These are phyloP conservation scores for Basipetospora chlamydospora DNA, from an alignment of 2,329 filamentous ascomycete genomes.

Conservation along the genomic window DNA sequence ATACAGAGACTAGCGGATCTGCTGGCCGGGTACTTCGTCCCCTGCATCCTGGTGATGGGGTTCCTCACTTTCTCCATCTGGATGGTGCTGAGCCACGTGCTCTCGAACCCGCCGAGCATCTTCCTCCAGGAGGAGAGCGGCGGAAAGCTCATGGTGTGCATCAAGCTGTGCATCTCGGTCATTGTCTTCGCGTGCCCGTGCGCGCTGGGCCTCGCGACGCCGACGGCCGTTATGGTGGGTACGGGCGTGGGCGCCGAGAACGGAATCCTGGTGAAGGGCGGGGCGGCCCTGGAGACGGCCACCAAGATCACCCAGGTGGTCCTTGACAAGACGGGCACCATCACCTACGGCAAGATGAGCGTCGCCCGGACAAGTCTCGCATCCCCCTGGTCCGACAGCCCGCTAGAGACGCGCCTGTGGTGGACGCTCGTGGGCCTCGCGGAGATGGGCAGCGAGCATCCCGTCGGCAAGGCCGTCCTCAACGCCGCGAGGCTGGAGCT, in stretches of 20 bases:
- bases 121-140: slow-evolving; percentile 70
- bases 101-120: slow-evolving; percentile 73
- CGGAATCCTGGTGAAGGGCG: slow-evolving; percentile 95
- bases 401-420: slow-evolving; percentile 64
- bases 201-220: slow-evolving; percentile 86
- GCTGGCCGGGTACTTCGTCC: slow-evolving; percentile 88
- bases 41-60: slow-evolving; percentile 72
- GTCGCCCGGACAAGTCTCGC: slow-evolving; percentile 60
- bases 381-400: slow-evolving; percentile 52
- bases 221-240: slow-evolving; percentile 96
- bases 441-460: slow-evolving; percentile 91
- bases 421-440: slow-evolving; percentile 94
- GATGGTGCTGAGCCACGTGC: slow-evolving; percentile 86
- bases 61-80: slow-evolving; percentile 74
- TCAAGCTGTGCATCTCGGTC: slow-evolving; percentile 95
- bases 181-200: slow-evolving; percentile 98
- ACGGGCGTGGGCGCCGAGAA: slow-evolving; percentile 94
- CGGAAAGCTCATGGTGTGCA: slow-evolving; percentile 87
- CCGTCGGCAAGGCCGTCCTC: slow-evolving; percentile 81
- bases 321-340: slow-evolving; percentile 88
- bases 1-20: slow-evolving; percentile 88
- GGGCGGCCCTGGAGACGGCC: slow-evolving; percentile 76
- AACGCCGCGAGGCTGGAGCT: slow-evolving; percentile 61
- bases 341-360: slow-evolving; percentile 91
- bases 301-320: slow-evolving; percentile 85